Evolutionary conservation across 495 filamentous ascomycete species (phyloP).

Genomic region (Polyplosphaeria fusca): DNA sequence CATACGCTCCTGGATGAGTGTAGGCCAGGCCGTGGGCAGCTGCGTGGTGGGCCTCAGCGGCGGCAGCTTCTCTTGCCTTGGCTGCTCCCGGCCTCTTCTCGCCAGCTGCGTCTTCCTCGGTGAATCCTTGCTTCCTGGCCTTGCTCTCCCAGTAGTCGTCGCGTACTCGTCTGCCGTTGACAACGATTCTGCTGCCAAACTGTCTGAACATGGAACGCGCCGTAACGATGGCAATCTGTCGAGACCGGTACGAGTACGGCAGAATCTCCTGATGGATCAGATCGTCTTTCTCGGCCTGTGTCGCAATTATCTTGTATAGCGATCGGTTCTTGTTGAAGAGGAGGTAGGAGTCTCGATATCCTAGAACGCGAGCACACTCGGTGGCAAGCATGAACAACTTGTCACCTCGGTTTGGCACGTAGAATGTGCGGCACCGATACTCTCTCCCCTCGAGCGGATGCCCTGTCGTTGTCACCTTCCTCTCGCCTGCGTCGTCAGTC

Average conservation of each 20-base stretch:
- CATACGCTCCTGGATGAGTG: conserved; percentile 6
- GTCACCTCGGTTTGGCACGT: conserved; percentile 80
- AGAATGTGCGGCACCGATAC: conserved; percentile 91
- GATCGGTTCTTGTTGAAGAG: conserved; percentile 99
- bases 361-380: conserved; percentile 91
- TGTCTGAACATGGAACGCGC: conserved; percentile 99
- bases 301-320: conserved; percentile 96
- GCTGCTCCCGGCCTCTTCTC: conserved; percentile 93
- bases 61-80: conserved; percentile 80
- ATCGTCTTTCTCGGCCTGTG: conserved; percentile 93
- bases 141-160: conserved; percentile 99
- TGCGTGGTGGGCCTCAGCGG: conserved; percentile 50
- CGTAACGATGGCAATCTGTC: conserved; percentile 97
- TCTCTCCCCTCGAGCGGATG: conserved; percentile 77
- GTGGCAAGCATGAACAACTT: conserved; percentile 99
- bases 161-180: conserved; percentile 81
- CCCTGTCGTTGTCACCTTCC: conserved; percentile 83
- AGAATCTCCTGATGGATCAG: conserved; percentile 91
- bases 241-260: conserved; percentile 95
- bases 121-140: conserved; percentile 95
- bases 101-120: conserved; percentile 91
- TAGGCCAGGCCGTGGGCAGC: conserved; percentile 51
- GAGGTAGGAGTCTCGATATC: conserved; percentile 95
- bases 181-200: conserved; percentile 94
- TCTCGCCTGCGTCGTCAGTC: conserved; percentile 87